These are phyloP conservation scores for Pichia nanzhaoensis DNA, from an alignment of 805 yeast species.

Conservation along the genomic window DNA sequence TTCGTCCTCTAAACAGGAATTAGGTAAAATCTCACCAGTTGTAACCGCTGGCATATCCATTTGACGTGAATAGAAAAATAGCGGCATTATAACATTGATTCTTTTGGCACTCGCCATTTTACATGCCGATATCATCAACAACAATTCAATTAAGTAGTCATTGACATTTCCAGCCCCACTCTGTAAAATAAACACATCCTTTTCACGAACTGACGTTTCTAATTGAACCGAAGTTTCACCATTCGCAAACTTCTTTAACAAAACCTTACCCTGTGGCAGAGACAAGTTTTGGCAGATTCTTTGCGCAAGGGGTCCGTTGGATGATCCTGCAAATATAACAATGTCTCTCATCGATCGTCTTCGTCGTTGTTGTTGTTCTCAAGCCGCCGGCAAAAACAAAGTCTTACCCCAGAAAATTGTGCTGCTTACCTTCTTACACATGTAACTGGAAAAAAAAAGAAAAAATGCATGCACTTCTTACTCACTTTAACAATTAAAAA, in stretches of 20 bases:
- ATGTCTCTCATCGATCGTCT: constrained; percentile 65
- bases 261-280: constrained; percentile 62
- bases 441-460: no score
- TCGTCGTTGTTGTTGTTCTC: no score
- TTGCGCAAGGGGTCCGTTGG: constrained; percentile 74
- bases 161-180: constrained; percentile 84
- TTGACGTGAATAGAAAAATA: constrained; percentile 93
- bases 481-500: no score
- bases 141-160: constrained; percentile 75
- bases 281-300: constrained; percentile 73
- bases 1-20: background rate
- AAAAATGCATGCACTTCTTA: no score
- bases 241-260: constrained; percentile 65
- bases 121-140: constrained; percentile 85
- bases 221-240: constrained; percentile 92
- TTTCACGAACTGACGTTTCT: constrained; percentile 86
- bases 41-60: constrained; percentile 85
- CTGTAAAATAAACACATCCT: constrained; percentile 89
- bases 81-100: constrained; percentile 86
- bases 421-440: no score
- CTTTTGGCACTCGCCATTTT: constrained; percentile 84
- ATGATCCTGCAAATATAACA: constrained; percentile 83
- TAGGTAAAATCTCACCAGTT: constrained; percentile 44
- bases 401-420: no score
- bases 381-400: no score